Evolutionary conservation across 1,284 basidiomycete genomes (phyloP), one percentile per base, ranked within the genome.

Genomic region (Cutaneotrichosporon sp.): DNA sequence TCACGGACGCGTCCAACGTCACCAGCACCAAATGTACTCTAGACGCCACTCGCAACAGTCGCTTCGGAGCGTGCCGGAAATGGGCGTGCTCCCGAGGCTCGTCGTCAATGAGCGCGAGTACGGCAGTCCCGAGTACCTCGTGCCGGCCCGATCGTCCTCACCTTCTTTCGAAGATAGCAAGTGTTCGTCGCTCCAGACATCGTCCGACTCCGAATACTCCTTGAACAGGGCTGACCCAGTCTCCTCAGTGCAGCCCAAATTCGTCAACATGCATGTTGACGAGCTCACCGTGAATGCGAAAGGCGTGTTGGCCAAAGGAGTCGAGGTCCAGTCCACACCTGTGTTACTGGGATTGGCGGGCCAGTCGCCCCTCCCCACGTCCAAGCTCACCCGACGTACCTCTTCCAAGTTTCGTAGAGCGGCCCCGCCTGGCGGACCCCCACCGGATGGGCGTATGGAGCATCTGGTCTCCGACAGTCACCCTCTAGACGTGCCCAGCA

Each of bases 161-260:
- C 38, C 38, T 41, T 41, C 38, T 22, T 41, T 8, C 38, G 38
- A 41, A 24, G 38, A 41, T 16, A 41, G 38, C 24, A 41, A 41
- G 24, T 41, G 38, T 25, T 41, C 38, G 14, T 43, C 42, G 25
- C 7, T 31, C 17, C 42, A 43, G 10, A 43, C 26, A 4, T 43
- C 26, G 6, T 43, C 38, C 12, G 38, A 41, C 5, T 38, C 35
- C 19, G 38, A 16, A 24, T 24, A 41, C 22, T 41, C 38, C 24
- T 25, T 41, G 16, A 8, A 7, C 38, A 41, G 24, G 38, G 24
- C 38, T 5, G 38, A 41, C 8, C 24, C 38, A n/a, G 10, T n/a
- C 38, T 16, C 24, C 10, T 14, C 14, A 16, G 5, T 16, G 7
- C 38, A 41, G 24, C 20, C 37, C 5, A 38, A 20, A 12, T 12